These are phyloP conservation scores for Dactylella cylindrospora DNA, from an alignment of 2,329 filamentous ascomycete genomes.

Conservation along the genomic window DNA sequence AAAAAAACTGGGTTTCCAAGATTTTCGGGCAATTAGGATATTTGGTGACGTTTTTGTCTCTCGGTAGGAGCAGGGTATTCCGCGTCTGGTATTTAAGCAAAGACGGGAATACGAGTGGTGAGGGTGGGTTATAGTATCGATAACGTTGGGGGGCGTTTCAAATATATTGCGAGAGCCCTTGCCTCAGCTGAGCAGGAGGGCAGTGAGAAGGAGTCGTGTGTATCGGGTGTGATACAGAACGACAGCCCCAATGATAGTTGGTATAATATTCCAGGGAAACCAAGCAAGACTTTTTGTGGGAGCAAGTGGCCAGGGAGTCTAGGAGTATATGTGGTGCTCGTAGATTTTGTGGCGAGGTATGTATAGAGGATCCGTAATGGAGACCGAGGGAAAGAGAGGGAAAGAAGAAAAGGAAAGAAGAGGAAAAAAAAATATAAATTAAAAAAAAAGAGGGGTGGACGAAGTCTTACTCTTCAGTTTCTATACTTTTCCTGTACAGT, in stretches of 20 bases:
- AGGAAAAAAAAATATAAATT: constrained; percentile 9
- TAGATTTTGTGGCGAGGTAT: constrained; percentile 6
- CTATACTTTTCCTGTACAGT: constrained; percentile 29
- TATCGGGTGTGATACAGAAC: constrained; percentile 4
- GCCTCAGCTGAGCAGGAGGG: constrained; percentile 16
- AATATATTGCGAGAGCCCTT: constrained; percentile 34
- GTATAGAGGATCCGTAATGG: constrained; percentile 12
- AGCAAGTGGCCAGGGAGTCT: constrained; percentile 20
- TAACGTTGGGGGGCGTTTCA: constrained; percentile 41
- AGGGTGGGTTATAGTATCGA: constrained; percentile 42
- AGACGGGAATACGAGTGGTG: constrained; percentile 40
- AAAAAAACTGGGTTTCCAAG: constrained; percentile 3
- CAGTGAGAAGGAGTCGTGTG: constrained; percentile 15
- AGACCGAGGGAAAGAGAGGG: constrained; percentile 22
- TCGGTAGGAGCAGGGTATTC: no score
- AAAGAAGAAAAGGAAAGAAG: constrained; percentile 20
- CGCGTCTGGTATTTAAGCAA: no score
- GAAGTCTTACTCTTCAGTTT: constrained; percentile 41
- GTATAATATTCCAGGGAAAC: constrained; percentile 5
- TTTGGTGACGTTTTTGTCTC: constrained; percentile 12
- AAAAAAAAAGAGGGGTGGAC: constrained; percentile 7
- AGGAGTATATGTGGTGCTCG: constrained; percentile 28
- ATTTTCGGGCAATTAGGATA: constrained; percentile 2
- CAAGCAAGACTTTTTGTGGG: constrained; percentile 15
- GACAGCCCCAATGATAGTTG: constrained; percentile 4